Evolutionary conservation across 2,329 filamentous ascomycete species (phyloP).

Genomic region (Hymenoscyphus salicellus): DNA sequence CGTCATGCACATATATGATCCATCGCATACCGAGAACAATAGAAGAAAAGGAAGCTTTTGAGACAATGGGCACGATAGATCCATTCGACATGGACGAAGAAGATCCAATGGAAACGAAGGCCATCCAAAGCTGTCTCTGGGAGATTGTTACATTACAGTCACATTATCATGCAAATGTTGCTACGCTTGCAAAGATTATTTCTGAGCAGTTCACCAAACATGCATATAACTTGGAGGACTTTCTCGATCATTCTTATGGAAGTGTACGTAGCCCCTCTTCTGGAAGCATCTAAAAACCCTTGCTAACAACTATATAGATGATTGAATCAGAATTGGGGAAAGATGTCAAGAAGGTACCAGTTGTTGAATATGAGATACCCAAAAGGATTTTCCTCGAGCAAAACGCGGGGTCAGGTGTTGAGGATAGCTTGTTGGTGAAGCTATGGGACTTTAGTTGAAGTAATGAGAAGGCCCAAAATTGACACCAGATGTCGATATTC

Average conservation of each 20-base stretch:
- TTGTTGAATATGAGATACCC: slow-evolving; percentile 91
- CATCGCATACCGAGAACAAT: slow-evolving; percentile 68
- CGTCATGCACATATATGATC: slow-evolving; percentile 92
- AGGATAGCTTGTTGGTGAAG: slow-evolving; percentile 56
- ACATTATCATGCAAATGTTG: slow-evolving; percentile 96
- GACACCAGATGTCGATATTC: background rate
- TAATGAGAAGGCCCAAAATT: background rate
- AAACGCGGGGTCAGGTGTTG: slow-evolving; percentile 45
- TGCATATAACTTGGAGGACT: slow-evolving; percentile 93
- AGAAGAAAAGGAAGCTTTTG: slow-evolving; percentile 56
- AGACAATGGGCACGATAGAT: slow-evolving; percentile 62
- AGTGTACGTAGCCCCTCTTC: slow-evolving; percentile 54
- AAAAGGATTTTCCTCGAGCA: slow-evolving; percentile 41
- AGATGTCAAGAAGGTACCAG: slow-evolving; percentile 78
- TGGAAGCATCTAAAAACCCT: background rate
- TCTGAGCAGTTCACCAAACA: slow-evolving; percentile 97
- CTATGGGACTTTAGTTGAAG: slow-evolving; percentile 55
- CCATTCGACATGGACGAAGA: slow-evolving; percentile 72
- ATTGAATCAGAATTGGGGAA: slow-evolving; percentile 81
- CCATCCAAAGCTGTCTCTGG: slow-evolving; percentile 93
- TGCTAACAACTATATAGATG: slow-evolving; percentile 50
- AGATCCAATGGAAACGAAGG: slow-evolving; percentile 80
- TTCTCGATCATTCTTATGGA: slow-evolving; percentile 88
- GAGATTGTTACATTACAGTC: slow-evolving; percentile 86
- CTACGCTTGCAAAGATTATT: slow-evolving; percentile 88